A percentile compares a stretch with the other conserved stretches of the same genome.
phyloP scores from a whole-genome alignment of 2,329 filamentous ascomycete species.

The Xylariomycetidae sp. region DNA sequence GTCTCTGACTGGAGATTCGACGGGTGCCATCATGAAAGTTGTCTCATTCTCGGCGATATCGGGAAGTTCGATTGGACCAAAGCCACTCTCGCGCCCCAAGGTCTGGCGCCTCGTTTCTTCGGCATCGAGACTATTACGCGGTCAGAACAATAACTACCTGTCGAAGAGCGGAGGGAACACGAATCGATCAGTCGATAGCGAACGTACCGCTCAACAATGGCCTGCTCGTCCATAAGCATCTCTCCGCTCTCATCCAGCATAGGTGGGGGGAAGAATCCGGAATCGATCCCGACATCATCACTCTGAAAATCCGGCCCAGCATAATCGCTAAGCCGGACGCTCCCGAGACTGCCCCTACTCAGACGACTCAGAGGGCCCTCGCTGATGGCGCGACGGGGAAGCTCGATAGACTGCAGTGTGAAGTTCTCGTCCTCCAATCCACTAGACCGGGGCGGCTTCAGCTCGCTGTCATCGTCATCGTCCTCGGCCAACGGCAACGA shows the following conservation, averaged over 20 bases:
- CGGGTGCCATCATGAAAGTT: constrained; percentile 39
- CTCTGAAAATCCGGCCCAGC: constrained; percentile 30
- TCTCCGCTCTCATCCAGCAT: constrained; percentile 35
- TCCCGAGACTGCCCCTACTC: constrained; percentile 45
- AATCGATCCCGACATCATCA: constrained; percentile 40
- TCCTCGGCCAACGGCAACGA: constrained; percentile 50
- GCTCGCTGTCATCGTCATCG: constrained; percentile 40
- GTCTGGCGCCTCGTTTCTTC: constrained; percentile 37
- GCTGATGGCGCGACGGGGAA: constrained; percentile 48
- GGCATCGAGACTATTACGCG: constrained; percentile 27
- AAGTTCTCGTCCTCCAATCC: constrained; percentile 55
- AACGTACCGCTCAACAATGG: constrained; percentile 39
- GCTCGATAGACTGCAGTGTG: constrained; percentile 56
- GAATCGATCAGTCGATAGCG: neutral
- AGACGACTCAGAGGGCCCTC: constrained; percentile 41
- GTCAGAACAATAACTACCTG: too few relatives aligned
- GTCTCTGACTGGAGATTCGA: constrained; percentile 25
- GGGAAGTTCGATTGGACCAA: constrained; percentile 45
- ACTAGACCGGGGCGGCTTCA: constrained; percentile 50
- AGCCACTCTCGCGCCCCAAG: constrained; percentile 43
- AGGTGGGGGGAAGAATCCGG: constrained; percentile 49
- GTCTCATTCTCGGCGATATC: constrained; percentile 46
- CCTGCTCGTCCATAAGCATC: constrained; percentile 33
- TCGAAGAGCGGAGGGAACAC: constrained; percentile 7
- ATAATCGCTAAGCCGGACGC: constrained; percentile 49